Evolutionary conservation across 768 basidiomycete species (phyloP), one percentile per base, ranked within the genome.

Genomic region (Rickenella mellea): DNA sequence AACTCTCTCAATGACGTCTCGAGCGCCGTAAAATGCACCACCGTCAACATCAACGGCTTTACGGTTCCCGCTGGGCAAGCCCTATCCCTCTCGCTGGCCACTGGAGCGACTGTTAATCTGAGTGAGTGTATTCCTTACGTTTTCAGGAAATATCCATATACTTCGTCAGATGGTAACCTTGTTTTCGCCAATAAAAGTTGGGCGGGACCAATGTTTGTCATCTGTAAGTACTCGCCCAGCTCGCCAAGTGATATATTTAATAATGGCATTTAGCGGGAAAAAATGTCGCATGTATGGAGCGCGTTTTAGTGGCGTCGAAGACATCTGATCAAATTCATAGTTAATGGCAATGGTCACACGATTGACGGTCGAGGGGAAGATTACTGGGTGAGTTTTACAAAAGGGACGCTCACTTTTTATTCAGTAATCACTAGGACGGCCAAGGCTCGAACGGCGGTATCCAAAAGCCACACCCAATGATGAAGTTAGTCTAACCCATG

Each of bases 81-180:
- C 0, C 66, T 81, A 51, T 63, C 59, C 14, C 65, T 82, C 26
- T 48, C 55, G n/a, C 61, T 81, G 22, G 44, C 62, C 32, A 49
- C 57, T 20, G 73, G 73, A 6, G 70, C 76, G 1, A 76, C 67
- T 4, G 80, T 83, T 44, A 79, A 72, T 39, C 58, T 82, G 57
- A 56, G 78, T 78, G 48, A 52, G 73, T 59, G 15, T 25, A 38
- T 15, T 29, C 12, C 27, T 6, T 8, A 30, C 4, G 12, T 11
- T 22, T 20, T 7, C 48, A 17, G 21, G 20, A 0, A n/a, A 11
- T 27, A 20, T 10, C 30, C 7, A 2, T 25, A 25, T 42, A 19
- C 27, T 10, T 5, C 19, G 3, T 3, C 22, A 80, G 75, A 65
- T 46, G 80, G 80, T 12, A 69, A 81, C 26, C 65, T 83, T 33